Evolutionary conservation across 768 basidiomycete species (phyloP), one percentile per base, ranked within the genome.

Genomic region (Pleurotus citrinopileatus): DNA sequence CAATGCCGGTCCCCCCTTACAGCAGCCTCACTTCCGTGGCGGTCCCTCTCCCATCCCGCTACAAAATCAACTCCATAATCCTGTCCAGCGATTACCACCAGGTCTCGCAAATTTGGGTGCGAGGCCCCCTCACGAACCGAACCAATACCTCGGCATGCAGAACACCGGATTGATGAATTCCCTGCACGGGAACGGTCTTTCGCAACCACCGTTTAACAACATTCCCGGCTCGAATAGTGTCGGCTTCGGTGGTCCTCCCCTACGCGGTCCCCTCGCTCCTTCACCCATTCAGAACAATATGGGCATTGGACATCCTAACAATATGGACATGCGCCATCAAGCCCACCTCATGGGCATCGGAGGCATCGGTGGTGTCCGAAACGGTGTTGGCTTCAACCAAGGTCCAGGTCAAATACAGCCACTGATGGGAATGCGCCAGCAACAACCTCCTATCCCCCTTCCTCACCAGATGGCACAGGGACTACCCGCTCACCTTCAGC

Each of bases 61-160:
- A 53, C 75, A 73, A 46, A 80, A 71, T 58, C 65, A 77, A 20
- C 63, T 81, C 37, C 70, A 76, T 36, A 71, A 72, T 28, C 70
- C 72, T 36, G 76, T 77, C 53, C 86, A 87, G 62, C 81, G 88
- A 38, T 70, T 92, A 28, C 90, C 90, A 10, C 89, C 89, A 13
- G 90, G 89, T 27, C 73, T 92, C 34, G 89, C 90, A 10, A 91
- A 91, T 61, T 78, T 92, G 17, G 91, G 90, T 25, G 89, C 82
- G 38, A 83, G 90, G 5, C 89, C 89, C 20, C 89, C 89, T 2
- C 89, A 90, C 59, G 90, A 91, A 47, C 82, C 87, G 19, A 76
- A 77, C 7, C 89, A 88, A 60, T 86, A 84, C 60, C 62, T 81
- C 23, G 78, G 82, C 25, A 70, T 82, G 54, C 69, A 73, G 20